Percentiles rank a stretch among this genome's conserved stretches.
Evolutionary conservation across 805 yeast species (phyloP).

Genomic region (Candida palmyrensis): DNA sequence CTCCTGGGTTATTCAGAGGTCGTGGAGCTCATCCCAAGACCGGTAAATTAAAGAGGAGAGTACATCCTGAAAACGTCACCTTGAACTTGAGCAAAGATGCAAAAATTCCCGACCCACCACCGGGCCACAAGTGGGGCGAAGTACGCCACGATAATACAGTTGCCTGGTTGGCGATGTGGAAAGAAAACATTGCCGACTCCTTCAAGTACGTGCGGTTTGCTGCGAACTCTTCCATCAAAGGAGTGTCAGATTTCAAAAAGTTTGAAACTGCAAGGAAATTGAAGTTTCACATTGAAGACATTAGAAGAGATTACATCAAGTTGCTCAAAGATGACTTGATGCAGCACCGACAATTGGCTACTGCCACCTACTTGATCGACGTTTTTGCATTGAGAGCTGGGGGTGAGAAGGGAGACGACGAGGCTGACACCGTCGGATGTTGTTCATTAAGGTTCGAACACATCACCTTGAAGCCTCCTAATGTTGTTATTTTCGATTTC

Average conservation of each 20-base stretch:
- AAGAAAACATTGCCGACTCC: conserved; percentile 80
- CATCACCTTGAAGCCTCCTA: conserved; percentile 79
- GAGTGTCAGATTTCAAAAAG: conserved; percentile 84
- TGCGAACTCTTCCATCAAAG: conserved; percentile 85
- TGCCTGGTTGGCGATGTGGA: conserved; percentile 97
- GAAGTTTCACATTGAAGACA: conserved; percentile 62
- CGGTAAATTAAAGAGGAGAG: conserved; percentile 84
- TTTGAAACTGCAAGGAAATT: conserved; percentile 91
- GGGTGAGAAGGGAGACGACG: conserved; percentile 95
- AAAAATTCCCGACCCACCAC: conserved; percentile 75
- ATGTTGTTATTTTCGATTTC: conserved; percentile 82
- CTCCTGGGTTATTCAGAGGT: conserved; percentile 94
- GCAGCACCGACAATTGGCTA: conserved; percentile 88
- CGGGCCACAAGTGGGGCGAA: conserved; percentile 88
- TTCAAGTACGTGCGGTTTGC: conserved; percentile 89
- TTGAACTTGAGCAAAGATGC: conserved; percentile 73
- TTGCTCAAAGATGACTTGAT: conserved; percentile 69
- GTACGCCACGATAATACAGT: conserved; percentile 84
- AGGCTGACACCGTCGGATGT: conserved; percentile 97
- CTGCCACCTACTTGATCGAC: conserved; percentile 90
- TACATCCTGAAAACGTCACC: conserved; percentile 83
- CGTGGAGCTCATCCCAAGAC: conserved; percentile 97
- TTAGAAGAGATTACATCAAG: conserved; percentile 68
- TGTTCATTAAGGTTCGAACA: conserved; percentile 92
- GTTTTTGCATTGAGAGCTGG: conserved; percentile 95